phyloP scores from a whole-genome alignment of 108 stramenopile genomes.

The Schizochytrium sp. region DNA sequence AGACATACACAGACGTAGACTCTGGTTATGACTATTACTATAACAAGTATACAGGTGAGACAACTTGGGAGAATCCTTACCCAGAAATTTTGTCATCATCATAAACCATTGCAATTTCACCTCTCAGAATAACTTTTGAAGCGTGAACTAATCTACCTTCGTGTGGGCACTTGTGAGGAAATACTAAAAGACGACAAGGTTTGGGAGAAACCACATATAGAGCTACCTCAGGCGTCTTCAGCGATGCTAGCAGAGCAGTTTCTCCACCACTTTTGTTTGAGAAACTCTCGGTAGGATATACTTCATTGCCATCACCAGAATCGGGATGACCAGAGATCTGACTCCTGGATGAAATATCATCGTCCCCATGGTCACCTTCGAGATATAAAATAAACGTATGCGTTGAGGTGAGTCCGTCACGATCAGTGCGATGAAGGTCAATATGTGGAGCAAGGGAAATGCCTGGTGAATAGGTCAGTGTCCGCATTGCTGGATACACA shows the following conservation, averaged over 20 bases:
- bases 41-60: not conserved
- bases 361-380: not conserved
- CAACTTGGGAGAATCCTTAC: not conserved
- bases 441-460: slow-evolving; percentile 39
- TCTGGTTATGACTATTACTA: not conserved
- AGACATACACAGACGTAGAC: slow-evolving; percentile 27
- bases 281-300: no score
- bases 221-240: not conserved
- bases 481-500: slow-evolving; percentile 18
- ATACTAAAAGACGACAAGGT: slow-evolving; percentile 42
- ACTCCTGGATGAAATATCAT: not conserved
- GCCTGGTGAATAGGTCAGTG: not conserved
- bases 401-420: not conserved
- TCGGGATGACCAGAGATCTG: not conserved
- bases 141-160: not conserved
- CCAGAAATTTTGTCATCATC: not conserved
- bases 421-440: slow-evolving; percentile 27
- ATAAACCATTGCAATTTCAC: slow-evolving; percentile 16
- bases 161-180: slow-evolving; percentile 43
- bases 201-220: not conserved
- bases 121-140: slow-evolving; percentile 7
- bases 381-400: slow-evolving; percentile 54
- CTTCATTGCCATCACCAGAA: no score
- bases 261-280: not conserved
- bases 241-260: not conserved